These are phyloP conservation scores for Nepenthes mirabilis DNA, from an alignment of 148 eudicot species.

Conservation along the genomic window DNA sequence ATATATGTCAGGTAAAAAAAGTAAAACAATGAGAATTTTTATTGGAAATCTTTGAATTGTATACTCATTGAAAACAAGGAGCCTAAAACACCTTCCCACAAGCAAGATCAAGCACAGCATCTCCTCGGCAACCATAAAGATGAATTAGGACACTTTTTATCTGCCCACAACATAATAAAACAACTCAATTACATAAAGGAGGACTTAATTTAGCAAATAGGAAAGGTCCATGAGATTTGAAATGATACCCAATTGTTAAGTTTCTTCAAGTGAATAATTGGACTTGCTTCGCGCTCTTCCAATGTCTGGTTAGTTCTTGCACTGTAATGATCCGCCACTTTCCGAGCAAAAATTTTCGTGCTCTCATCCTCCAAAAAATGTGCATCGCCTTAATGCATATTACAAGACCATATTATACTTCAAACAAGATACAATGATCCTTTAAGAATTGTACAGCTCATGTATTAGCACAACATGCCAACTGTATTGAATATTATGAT, in stretches of 20 bases:
- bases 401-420: neutral
- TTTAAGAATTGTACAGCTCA: too few species aligned
- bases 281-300: slow-evolving; percentile 93
- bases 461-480: too few species aligned
- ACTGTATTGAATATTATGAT: too few species aligned
- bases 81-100: slow-evolving; percentile 76
- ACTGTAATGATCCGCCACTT: slow-evolving; percentile 99
- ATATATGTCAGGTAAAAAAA: slow-evolving; percentile 1
- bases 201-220: neutral
- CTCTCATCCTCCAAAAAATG: slow-evolving; percentile 56
- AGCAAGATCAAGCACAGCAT: slow-evolving; percentile 96
- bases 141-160: slow-evolving; percentile 97
- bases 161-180: slow-evolving; percentile 22
- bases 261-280: slow-evolving; percentile 95
- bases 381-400: slow-evolving; percentile 33
- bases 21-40: neutral
- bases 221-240: neutral
- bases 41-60: slow-evolving; percentile 3
- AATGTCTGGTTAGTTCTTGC: slow-evolving; percentile 88
- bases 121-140: slow-evolving; percentile 67
- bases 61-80: slow-evolving; percentile 2
- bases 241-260: slow-evolving; percentile 87
- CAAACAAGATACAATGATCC: neutral
- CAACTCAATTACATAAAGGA: slow-evolving; percentile 3
- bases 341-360: slow-evolving; percentile 50